phyloP scores from a whole-genome alignment of 169 alveolate genomes.

The Babesia ovis region DNA sequence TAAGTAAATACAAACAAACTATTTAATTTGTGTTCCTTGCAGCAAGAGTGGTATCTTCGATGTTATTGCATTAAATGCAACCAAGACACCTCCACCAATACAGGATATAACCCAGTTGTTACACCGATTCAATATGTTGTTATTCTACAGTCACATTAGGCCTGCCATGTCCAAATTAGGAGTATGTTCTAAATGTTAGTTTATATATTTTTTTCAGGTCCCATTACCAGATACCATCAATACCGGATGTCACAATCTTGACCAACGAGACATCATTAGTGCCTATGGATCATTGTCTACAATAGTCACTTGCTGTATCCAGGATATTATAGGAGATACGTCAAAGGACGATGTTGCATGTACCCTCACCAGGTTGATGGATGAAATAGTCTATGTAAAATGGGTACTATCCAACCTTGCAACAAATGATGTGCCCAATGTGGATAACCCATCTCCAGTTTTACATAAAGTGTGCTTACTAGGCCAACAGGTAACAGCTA shows the following conservation, averaged over 20 bases:
- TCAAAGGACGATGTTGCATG: neutral
- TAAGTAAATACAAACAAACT: neutral
- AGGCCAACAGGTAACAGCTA: neutral
- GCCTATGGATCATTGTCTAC: neutral
- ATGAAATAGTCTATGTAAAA: constrained; percentile 5
- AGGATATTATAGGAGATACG: neutral
- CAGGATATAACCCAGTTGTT: neutral
- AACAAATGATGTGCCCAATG: neutral
- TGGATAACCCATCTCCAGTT: too few species aligned
- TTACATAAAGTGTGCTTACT: neutral
- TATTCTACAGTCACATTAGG: neutral
- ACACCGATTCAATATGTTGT: constrained; percentile 13
- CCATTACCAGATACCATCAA: too few species aligned
- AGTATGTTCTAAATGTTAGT: too few species aligned
- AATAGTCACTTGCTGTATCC: neutral
- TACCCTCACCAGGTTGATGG: neutral
- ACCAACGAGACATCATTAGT: neutral
- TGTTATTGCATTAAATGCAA: too few species aligned
- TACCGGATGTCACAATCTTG: too few species aligned
- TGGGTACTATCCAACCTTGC: neutral
- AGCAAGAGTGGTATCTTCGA: constrained; percentile 5
- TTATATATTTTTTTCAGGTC: too few species aligned
- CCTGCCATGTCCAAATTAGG: neutral
- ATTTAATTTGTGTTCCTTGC: neutral
- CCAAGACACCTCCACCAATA: neutral